Conservation (phyloP, 164 flowering plant genomes). For the Stephania cephalantha region DNA sequence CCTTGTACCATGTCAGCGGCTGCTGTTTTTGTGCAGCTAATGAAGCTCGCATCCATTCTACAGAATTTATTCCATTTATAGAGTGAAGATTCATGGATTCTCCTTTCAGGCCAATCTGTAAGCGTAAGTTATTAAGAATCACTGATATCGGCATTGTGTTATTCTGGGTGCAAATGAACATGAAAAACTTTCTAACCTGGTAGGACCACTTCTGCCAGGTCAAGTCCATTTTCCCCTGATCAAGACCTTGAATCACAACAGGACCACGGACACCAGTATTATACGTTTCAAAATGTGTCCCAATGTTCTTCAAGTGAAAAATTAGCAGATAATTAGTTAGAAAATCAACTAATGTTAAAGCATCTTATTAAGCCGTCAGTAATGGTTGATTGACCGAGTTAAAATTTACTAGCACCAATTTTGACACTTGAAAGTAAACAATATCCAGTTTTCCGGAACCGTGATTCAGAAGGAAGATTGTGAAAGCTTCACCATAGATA, state of each 20-base stretch:
- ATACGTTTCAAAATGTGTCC: conserved; percentile 77
- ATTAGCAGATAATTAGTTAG: not conserved
- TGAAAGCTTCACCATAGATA: too few species aligned
- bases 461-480: too few species aligned
- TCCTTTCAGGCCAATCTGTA: conserved; percentile 84
- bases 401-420: not conserved
- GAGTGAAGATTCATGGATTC: conserved; percentile 69
- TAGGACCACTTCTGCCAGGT: conserved; percentile 88
- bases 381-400: not conserved
- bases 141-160: not conserved
- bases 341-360: not conserved
- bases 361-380: not conserved
- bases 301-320: conserved; percentile 56
- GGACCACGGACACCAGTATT: conserved; percentile 76
- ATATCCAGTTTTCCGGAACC: too few species aligned
- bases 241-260: conserved; percentile 61
- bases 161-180: not conserved
- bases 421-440: not conserved
- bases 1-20: conserved; percentile 90
- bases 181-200: conserved; percentile 40
- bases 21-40: conserved; percentile 40
- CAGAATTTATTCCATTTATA: conserved; percentile 46
- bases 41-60: conserved; percentile 60
- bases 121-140: conserved; percentile 1
- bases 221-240: conserved; percentile 61